Base-by-base conservation (phyloP, 768 basidiomycete species). In the Daedaleopsis sinensis region DNA sequence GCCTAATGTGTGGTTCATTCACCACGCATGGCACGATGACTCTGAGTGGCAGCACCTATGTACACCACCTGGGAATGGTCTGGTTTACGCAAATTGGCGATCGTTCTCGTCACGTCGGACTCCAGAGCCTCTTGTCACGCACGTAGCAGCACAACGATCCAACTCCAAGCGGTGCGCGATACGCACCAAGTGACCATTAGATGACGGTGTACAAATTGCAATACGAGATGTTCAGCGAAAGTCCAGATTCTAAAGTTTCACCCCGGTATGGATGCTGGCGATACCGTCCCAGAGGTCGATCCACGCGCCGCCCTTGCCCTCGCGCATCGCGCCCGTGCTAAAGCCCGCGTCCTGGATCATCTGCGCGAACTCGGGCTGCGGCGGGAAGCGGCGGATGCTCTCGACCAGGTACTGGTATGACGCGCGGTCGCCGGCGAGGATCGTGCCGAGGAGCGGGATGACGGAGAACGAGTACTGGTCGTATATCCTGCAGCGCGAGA, bases 401-500 rank as follows among this genome's bases (percentile, higher is more conserved):
- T 99, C 97, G 46, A 98, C 94, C 47, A 99, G 84, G 73, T 99
- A 98, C 73, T 98, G 95, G 74, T 99, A 99, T 7, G 95, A 96
- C 21, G 86, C 90, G 21, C 96, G 84, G 75, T 99, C 96, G 0
- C 92, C 91, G 11, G 95, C 93, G n/a, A 99, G 79, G 66, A 99
- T 92, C 19, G 94, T 96, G n/a, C 97, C 97, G 49, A 99, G 77
- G 19, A 96, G 79, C 2, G 97, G 97, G 70, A 99, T 97, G 62
- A 98, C 83, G 0, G 91, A 86, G 82, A 99, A 99, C 0, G 96
- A 98, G 72, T 96, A 98, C 64, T 93, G 89, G 65, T 96, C 92
- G 74, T 99, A 99, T 0, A 93, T 64, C 61, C 97, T 99, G 54
- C 12, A 23, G 2, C 21, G 19, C 35, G 48, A 47, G n/a, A n/a